phyloP scores from a whole-genome alignment of 257 asterid genomes.

The Nicotiana sylvestris region DNA sequence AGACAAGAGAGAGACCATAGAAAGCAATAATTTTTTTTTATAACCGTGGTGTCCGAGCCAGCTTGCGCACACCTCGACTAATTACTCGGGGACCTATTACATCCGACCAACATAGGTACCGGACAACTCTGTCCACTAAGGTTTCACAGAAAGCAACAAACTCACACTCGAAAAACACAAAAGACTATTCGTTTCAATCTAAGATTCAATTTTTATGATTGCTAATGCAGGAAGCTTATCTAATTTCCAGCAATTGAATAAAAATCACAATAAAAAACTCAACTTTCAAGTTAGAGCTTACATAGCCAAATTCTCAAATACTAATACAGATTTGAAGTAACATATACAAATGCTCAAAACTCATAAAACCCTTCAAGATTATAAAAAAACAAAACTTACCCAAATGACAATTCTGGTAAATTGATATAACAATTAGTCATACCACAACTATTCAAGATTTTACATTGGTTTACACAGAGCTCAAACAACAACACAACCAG shows the following conservation, averaged over 20 bases:
- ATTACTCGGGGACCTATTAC: neutral
- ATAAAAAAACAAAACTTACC: neutral
- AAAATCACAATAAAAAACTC: neutral
- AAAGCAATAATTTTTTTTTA: neutral
- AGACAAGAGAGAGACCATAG: neutral
- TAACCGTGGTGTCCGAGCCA: neutral
- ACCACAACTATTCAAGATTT: neutral
- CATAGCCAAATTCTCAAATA: neutral
- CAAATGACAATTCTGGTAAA: neutral
- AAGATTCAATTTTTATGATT: neutral
- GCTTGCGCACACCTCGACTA: neutral
- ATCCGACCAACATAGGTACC: neutral
- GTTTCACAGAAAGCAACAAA: neutral
- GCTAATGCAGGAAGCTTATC: neutral
- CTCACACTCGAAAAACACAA: neutral
- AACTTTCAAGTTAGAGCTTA: neutral
- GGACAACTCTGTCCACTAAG: neutral
- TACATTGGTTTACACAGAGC: neutral
- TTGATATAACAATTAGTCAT: neutral
- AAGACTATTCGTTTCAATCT: neutral
- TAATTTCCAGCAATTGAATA: neutral
- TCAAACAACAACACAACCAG: neutral
- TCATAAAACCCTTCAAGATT: neutral
- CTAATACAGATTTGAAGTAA: neutral
- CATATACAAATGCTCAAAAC: neutral